Percentiles rank a stretch among this genome's conserved stretches.
Evolutionary conservation across 2,329 filamentous ascomycete genomes (phyloP).

Genomic region (Aureobasidium sp.): DNA sequence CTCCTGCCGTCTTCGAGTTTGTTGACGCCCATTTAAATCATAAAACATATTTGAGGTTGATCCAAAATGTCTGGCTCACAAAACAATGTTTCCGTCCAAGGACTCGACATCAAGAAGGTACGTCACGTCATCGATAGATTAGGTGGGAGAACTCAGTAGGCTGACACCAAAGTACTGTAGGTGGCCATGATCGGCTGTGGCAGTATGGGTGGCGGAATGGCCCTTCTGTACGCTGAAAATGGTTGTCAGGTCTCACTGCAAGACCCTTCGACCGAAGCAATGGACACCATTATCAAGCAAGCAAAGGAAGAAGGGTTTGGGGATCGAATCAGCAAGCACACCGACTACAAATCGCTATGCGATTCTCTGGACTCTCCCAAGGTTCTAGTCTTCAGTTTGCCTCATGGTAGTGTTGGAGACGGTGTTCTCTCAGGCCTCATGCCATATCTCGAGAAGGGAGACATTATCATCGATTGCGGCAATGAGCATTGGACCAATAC

Average conservation of each 20-base stretch:
- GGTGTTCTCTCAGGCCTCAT: conserved; percentile 41
- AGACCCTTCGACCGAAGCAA: conserved; percentile 45
- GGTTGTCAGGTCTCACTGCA: conserved; percentile 49
- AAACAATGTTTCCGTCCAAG: neutral
- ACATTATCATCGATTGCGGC: conserved; percentile 62
- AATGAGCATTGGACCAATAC: conserved; percentile 63
- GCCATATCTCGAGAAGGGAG: conserved; percentile 49
- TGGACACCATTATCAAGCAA: conserved; percentile 38
- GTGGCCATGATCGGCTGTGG: conserved; percentile 53
- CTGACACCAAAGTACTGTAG: conserved; percentile 24
- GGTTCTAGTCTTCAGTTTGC: conserved; percentile 48
- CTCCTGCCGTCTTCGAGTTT: neutral
- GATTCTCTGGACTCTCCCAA: conserved; percentile 42
- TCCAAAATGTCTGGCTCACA: no score
- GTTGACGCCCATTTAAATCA: no score
- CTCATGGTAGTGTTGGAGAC: conserved; percentile 44
- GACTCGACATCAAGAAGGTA: conserved; percentile 27
- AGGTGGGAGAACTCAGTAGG: no score
- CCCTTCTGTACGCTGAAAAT: conserved; percentile 52
- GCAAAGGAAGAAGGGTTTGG: conserved; percentile 36
- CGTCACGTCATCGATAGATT: no score
- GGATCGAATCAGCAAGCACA: conserved; percentile 34
- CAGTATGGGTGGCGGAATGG: conserved; percentile 55
- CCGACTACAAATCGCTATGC: conserved; percentile 46
- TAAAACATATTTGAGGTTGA: no score